phyloP scores from a whole-genome alignment of 768 basidiomycete genomes.

The Pleurotus sapidus region DNA sequence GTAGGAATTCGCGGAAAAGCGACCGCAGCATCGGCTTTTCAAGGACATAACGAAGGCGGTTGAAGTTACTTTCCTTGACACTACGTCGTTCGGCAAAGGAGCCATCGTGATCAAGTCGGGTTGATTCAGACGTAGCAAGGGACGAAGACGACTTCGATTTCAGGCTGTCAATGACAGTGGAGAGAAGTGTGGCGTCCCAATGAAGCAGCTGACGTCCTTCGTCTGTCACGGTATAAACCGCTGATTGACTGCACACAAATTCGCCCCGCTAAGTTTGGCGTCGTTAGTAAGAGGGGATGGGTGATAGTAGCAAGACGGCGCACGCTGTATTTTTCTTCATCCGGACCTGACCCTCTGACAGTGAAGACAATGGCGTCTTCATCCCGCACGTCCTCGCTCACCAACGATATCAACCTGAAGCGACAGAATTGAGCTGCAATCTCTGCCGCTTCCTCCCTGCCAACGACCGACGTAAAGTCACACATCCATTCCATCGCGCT shows the following conservation, averaged over 20 bases:
- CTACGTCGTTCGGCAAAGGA: constrained; percentile 51
- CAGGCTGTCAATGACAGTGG: constrained; percentile 49
- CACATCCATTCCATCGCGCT: constrained; percentile 75
- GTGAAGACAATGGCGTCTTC: constrained; percentile 67
- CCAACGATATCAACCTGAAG: constrained; percentile 63
- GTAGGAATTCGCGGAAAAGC: constrained; percentile 92
- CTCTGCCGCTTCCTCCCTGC: constrained; percentile 77
- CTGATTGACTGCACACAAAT: constrained; percentile 94
- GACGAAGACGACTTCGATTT: constrained; percentile 48
- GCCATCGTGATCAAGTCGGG: constrained; percentile 24
- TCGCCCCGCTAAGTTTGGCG: constrained; percentile 74
- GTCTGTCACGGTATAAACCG: constrained; percentile 91
- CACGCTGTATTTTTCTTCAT: constrained; percentile 53
- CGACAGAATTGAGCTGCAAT: constrained; percentile 78
- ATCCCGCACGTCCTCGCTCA: constrained; percentile 62
- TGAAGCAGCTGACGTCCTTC: constrained; percentile 84
- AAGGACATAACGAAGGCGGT: constrained; percentile 86
- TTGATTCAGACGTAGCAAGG: constrained; percentile 38
- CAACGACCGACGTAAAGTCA: constrained; percentile 75
- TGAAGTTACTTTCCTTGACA: constrained; percentile 86
- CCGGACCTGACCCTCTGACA: constrained; percentile 24
- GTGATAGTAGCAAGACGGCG: constrained; percentile 23
- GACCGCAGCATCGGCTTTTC: constrained; percentile 87
- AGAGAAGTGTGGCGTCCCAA: constrained; percentile 81
- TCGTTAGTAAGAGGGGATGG: not conserved